Evolutionary conservation across 2,329 filamentous ascomycete genomes (phyloP).

Genomic region (Trichothecium roseum): DNA sequence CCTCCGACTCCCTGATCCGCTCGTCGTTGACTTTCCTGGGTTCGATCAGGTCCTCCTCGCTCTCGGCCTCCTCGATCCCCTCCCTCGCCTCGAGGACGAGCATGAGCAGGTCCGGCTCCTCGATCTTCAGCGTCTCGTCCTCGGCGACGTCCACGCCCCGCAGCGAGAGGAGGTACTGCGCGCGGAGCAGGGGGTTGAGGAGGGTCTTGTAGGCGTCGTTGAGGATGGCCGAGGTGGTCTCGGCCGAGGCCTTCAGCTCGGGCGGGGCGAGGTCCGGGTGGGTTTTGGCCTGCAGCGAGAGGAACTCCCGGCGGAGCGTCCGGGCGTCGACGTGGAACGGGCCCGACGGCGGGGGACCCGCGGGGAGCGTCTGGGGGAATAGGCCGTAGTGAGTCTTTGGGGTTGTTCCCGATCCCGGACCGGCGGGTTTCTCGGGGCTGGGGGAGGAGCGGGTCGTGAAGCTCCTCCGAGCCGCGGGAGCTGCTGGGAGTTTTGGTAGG

Average conservation of each 20-base stretch:
- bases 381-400: conserved; percentile 66
- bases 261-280: conserved; percentile 62
- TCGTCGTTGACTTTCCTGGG: conserved; percentile 57
- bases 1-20: conserved; percentile 55
- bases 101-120: conserved; percentile 61
- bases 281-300: conserved; percentile 66
- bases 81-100: conserved; percentile 73
- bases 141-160: conserved; percentile 67
- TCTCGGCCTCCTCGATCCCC: conserved; percentile 58
- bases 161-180: conserved; percentile 76
- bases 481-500: neutral
- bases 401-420: conserved; percentile 4
- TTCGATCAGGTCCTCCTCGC: conserved; percentile 51
- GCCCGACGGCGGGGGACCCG: conserved; percentile 66
- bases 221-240: conserved; percentile 70
- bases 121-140: conserved; percentile 65
- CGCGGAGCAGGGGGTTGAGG: conserved; percentile 63
- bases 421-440: neutral
- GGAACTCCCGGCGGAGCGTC: conserved; percentile 72
- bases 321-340: conserved; percentile 64
- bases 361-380: conserved; percentile 70
- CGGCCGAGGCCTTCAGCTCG: conserved; percentile 49
- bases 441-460: neutral
- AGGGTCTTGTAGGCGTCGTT: conserved; percentile 91
- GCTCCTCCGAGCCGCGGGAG: neutral